These are phyloP conservation scores for Isabelozyma gotoi DNA, from an alignment of 805 yeast genomes.

Conservation along the genomic window DNA sequence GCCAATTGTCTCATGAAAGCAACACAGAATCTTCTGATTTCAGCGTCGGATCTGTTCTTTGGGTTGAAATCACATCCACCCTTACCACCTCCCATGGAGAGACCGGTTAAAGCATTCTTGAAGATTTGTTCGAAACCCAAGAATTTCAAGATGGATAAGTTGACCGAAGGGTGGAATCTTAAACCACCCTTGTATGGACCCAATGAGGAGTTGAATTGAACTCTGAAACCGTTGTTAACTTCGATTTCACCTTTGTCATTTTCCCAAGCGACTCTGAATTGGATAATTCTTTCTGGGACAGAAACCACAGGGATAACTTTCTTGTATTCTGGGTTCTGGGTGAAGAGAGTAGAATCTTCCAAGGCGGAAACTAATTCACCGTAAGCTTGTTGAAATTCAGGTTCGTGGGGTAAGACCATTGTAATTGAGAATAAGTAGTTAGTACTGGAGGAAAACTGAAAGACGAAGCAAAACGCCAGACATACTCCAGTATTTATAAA, in stretches of 20 bases:
- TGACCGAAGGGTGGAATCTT: slow-evolving; percentile 96
- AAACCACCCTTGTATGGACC: slow-evolving; percentile 99
- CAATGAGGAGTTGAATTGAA: slow-evolving; percentile 95
- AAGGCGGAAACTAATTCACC: slow-evolving; percentile 86
- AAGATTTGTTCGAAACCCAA: slow-evolving; percentile 98
- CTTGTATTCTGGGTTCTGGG: slow-evolving; percentile 85
- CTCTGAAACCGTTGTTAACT: slow-evolving; percentile 97
- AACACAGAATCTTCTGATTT: slow-evolving; percentile 95
- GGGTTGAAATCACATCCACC: slow-evolving; percentile 99
- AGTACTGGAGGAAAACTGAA: too few relatives aligned
- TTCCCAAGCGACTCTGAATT: slow-evolving; percentile 98
- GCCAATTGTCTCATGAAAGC: slow-evolving; percentile 94
- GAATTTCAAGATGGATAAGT: slow-evolving; percentile 91
- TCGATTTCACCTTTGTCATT: slow-evolving; percentile 88
- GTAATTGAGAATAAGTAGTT: slow-evolving; percentile 8
- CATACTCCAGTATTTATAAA: neutral
- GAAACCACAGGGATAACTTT: slow-evolving; percentile 87
- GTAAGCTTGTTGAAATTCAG: slow-evolving; percentile 99
- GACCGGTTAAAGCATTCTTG: slow-evolving; percentile 96
- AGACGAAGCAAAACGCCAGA: too few relatives aligned
- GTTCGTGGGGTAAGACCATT: slow-evolving; percentile 88
- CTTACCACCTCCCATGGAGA: slow-evolving; percentile 98
- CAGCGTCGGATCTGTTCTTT: slow-evolving; percentile 88
- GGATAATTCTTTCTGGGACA: slow-evolving; percentile 93
- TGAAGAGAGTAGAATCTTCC: slow-evolving; percentile 87